Evolutionary conservation across 345 rosid species (phyloP), one percentile per base, ranked within the genome.

Genomic region (Rhodamnia rubescens): DNA sequence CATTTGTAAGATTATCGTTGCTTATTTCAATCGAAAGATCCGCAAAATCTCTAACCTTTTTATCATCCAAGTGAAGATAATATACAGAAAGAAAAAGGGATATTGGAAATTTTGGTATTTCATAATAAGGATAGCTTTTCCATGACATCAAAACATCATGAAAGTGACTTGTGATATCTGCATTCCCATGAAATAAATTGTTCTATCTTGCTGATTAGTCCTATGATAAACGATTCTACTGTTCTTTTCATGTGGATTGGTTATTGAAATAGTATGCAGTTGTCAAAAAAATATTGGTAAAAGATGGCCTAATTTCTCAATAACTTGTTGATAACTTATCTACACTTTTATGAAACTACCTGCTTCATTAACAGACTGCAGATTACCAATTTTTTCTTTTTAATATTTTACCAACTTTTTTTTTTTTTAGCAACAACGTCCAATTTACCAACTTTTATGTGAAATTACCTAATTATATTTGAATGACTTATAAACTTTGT

Each of bases 401-500:
- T 36, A 36, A 36, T 36, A 36, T 36, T 36, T 64, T 64, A 32
- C 16, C 2, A 16, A 27, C 6, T 0, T 32, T 16, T 15, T 15
- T 26, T 59, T 1, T 0, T 36, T 36, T 36, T 36, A 36, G 40
- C 40, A 29, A 2, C 0, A 0, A 14, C 1, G 2, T 18, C 40
- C 14, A 14, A 59, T 61, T 61, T 27, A 61, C 2, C 40, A 7
- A 15, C 5, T 61, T 32, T 13, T 27, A 61, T 27, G 27, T 14
- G 10, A 29, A 6, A 27, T 61, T 8, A 15, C 10, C 3, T 7
- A 61, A 14, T 36, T 29, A 14, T 61, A 61, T 14, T 61, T 3
- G 40, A 61, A 61, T 27, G 20, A 6, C 32, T 61, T 27, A 4
- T 61, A 20, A 15, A 61, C 40, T 27, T 14, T 27, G 40, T 61